These are phyloP conservation scores for Manihot esculenta DNA, from an alignment of 441 rosid genomes.

Conservation along the genomic window DNA sequence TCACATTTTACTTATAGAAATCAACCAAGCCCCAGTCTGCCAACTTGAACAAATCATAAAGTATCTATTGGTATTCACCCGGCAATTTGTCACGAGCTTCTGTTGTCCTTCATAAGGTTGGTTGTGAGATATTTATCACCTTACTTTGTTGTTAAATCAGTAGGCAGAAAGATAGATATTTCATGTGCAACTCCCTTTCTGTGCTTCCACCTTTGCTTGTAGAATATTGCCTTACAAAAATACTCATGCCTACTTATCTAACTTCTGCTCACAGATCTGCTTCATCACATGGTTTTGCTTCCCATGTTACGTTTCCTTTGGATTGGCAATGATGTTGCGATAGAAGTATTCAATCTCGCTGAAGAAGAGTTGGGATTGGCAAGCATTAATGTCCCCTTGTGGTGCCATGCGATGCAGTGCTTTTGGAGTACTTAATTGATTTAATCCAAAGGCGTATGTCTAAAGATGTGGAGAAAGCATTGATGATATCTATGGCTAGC, in stretches of 20 bases:
- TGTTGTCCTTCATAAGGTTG: background rate
- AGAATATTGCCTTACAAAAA: background rate
- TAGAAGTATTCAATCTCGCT: background rate
- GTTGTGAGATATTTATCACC: background rate
- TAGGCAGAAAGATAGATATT: background rate
- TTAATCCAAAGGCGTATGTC: background rate
- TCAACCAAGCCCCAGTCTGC: background rate
- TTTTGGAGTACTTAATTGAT: background rate
- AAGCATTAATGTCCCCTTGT: background rate
- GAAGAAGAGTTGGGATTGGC: background rate
- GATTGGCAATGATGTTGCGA: background rate
- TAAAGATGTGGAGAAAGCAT: background rate
- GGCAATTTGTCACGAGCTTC: background rate
- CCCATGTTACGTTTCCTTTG: background rate
- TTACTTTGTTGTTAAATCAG: background rate
- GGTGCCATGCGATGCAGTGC: background rate
- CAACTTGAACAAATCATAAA: background rate
- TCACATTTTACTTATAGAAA: too few species aligned
- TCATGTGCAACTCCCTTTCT: background rate
- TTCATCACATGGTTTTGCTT: background rate
- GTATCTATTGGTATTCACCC: background rate
- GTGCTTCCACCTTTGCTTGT: too few species aligned
- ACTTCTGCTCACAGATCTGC: background rate
- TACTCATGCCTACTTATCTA: background rate
- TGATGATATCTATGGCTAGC: background rate